Conservation (phyloP, 768 basidiomycete genomes). For the Collybia sordida region DNA sequence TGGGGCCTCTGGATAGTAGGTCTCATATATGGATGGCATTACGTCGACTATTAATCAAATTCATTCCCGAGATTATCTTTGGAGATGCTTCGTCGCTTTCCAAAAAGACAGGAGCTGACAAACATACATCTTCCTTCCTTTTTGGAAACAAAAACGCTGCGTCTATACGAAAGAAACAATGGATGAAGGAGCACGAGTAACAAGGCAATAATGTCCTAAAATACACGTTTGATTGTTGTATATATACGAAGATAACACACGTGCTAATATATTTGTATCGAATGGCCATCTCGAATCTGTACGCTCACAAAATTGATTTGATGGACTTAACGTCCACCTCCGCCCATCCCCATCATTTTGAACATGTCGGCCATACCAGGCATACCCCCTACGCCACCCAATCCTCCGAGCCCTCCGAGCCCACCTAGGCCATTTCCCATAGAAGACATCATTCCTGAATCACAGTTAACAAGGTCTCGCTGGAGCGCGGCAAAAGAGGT, state of each 20-base stretch:
- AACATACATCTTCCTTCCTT: constrained; percentile 75
- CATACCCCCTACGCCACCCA: constrained; percentile 63
- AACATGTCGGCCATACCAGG: constrained; percentile 76
- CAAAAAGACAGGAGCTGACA: constrained; percentile 78
- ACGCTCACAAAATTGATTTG: neutral
- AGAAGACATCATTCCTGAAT: constrained; percentile 80
- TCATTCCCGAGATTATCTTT: constrained; percentile 52
- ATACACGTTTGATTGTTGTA: too few relatives aligned
- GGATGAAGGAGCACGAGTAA: constrained; percentile 41
- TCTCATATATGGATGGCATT: constrained; percentile 5
- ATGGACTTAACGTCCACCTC: constrained; percentile 29
- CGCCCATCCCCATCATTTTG: constrained; percentile 88
- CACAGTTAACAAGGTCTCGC: neutral
- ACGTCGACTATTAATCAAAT: neutral
- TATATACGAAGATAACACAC: neutral
- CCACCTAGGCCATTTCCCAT: constrained; percentile 75
- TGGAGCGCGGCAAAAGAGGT: neutral
- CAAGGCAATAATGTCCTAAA: neutral
- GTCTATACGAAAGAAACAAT: constrained; percentile 58
- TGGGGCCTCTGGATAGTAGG: constrained; percentile 73
- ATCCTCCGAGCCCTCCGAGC: constrained; percentile 55
- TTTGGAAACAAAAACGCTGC: constrained; percentile 75
- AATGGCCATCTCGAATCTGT: neutral
- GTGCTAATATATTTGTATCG: neutral
- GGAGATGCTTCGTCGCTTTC: constrained; percentile 55